phyloP scores from a whole-genome alignment of 441 rosid species.

The Pelargonium myrrhifolium region DNA sequence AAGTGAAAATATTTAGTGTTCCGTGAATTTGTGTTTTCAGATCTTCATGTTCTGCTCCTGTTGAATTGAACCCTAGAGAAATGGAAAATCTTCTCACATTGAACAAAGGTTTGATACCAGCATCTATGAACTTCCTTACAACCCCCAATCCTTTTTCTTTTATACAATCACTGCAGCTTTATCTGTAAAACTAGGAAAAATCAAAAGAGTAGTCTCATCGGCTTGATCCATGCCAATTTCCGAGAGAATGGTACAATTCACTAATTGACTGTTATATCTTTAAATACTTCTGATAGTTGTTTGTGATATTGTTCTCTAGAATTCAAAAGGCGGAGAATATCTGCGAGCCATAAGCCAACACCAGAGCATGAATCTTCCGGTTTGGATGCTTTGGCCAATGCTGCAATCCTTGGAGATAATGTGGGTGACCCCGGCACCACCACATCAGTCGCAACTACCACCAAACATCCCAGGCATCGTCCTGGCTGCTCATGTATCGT shows the following conservation, averaged over 20 bases:
- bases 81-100: slow-evolving; percentile 50
- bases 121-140: neutral
- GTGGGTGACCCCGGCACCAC: slow-evolving; percentile 32
- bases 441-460: slow-evolving; percentile 48
- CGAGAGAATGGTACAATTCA: neutral
- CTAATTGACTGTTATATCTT: neutral
- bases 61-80: slow-evolving; percentile 52
- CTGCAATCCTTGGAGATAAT: slow-evolving; percentile 37
- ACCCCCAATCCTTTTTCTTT: neutral
- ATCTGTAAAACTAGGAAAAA: neutral
- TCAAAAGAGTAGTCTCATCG: neutral
- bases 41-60: slow-evolving; percentile 58
- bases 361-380: slow-evolving; percentile 41
- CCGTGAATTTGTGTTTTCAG: slow-evolving; percentile 25
- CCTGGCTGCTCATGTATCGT: slow-evolving; percentile 81
- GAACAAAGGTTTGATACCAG: slow-evolving; percentile 36
- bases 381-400: slow-evolving; percentile 47
- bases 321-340: slow-evolving; percentile 45
- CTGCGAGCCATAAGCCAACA: slow-evolving; percentile 26
- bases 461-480: slow-evolving; percentile 69
- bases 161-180: neutral
- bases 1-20: neutral
- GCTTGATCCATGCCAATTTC: neutral
- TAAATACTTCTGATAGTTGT: neutral
- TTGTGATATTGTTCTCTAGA: slow-evolving; percentile 25